A percentile compares a stretch with the other conserved stretches of the same genome.
These are phyloP conservation scores for Canavalia ensiformis DNA, from an alignment of 306 rosid genomes.

Conservation along the genomic window DNA sequence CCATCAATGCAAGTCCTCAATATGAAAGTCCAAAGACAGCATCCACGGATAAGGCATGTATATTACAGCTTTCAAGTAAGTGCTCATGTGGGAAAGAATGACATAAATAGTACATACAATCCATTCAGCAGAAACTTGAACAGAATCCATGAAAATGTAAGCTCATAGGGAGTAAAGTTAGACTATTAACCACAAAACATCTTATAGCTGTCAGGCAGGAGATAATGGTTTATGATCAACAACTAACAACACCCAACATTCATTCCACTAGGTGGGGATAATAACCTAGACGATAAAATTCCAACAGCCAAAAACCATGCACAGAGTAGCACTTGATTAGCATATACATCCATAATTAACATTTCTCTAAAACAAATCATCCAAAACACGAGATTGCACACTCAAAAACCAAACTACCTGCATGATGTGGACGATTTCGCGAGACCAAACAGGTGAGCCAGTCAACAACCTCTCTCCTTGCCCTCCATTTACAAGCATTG, in stretches of 20 bases:
- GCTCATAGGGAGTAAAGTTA: background rate
- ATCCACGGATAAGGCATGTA: background rate
- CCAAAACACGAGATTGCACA: slow-evolving; percentile 42
- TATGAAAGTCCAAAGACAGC: slow-evolving; percentile 9
- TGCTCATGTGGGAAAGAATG: slow-evolving; percentile 13
- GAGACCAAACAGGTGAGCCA: slow-evolving; percentile 80
- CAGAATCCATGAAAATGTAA: slow-evolving; percentile 20
- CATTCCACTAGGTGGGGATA: background rate
- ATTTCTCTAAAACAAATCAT: background rate
- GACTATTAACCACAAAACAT: background rate
- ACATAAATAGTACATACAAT: background rate
- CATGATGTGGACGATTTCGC: background rate
- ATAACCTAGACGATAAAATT: slow-evolving; percentile 9
- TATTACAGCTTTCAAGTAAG: slow-evolving; percentile 2
- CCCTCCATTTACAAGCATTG: slow-evolving; percentile 73
- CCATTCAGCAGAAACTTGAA: slow-evolving; percentile 20
- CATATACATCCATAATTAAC: background rate
- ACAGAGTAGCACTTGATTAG: background rate
- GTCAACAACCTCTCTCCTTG: slow-evolving; percentile 81
- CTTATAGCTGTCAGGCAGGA: background rate
- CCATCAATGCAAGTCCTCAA: slow-evolving; percentile 14
- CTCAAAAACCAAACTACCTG: slow-evolving; percentile 12
- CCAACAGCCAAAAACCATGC: slow-evolving; percentile 29
- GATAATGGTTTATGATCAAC: background rate
- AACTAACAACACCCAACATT: background rate